phyloP scores from a whole-genome alignment of 768 basidiomycete species.

The Lactarius indigo region DNA sequence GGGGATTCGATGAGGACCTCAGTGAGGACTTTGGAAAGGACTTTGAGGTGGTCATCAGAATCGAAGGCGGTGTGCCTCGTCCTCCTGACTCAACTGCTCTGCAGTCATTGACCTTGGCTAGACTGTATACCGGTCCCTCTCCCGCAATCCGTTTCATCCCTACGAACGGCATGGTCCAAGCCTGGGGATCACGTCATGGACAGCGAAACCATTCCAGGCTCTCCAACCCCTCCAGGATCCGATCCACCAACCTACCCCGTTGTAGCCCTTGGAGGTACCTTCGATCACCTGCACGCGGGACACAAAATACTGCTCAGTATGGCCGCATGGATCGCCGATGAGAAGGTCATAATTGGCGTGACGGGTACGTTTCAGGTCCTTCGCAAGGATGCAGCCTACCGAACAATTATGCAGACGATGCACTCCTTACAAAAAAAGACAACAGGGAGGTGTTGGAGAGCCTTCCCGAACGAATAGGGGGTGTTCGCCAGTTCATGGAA shows the following conservation, averaged over 20 bases:
- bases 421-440: slow-evolving; percentile 65
- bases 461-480: slow-evolving; percentile 50
- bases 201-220: not conserved
- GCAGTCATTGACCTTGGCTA: slow-evolving; percentile 1
- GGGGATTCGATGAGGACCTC: slow-evolving; percentile 48
- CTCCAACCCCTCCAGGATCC: slow-evolving; percentile 15
- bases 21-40: slow-evolving; percentile 36
- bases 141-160: slow-evolving; percentile 20
- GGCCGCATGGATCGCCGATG: slow-evolving; percentile 74
- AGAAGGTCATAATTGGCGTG: slow-evolving; percentile 87
- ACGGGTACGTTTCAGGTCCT: slow-evolving; percentile 51
- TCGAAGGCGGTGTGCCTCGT: slow-evolving; percentile 28
- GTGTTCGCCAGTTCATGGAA: slow-evolving; percentile 63
- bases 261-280: slow-evolving; percentile 90
- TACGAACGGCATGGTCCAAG: slow-evolving; percentile 23
- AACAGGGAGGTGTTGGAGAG: slow-evolving; percentile 65
- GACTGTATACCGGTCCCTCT: slow-evolving; percentile 27
- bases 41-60: slow-evolving; percentile 32
- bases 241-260: slow-evolving; percentile 49
- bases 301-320: slow-evolving; percentile 97
- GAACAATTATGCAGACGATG: slow-evolving; percentile 49
- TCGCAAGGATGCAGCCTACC: not conserved
- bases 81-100: not conserved
- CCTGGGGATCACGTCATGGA: slow-evolving; percentile 21
- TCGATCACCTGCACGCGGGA: slow-evolving; percentile 96